Conservation (phyloP, 2,329 filamentous ascomycete genomes). For the Trematosphaeria pertusa region DNA sequence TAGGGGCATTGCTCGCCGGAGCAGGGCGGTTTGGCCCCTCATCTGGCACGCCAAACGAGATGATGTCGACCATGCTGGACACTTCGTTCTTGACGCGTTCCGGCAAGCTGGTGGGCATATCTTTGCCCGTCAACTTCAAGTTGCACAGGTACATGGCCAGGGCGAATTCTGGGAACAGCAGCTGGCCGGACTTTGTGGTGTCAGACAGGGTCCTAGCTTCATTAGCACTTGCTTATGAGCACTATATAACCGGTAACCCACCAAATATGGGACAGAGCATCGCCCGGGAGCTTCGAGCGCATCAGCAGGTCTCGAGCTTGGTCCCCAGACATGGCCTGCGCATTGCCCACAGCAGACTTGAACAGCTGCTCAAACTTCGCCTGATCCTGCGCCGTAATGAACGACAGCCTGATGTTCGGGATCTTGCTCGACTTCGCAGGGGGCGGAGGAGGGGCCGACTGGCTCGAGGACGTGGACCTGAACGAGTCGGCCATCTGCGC, state of each 20-base stretch:
- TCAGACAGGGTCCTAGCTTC: conserved; percentile 80
- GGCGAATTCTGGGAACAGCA: conserved; percentile 97
- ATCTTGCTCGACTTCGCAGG: conserved; percentile 76
- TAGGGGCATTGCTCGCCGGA: conserved; percentile 71
- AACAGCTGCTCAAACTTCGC: conserved; percentile 97
- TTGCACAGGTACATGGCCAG: conserved; percentile 99
- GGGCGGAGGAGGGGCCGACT: conserved; percentile 66
- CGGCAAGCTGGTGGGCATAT: conserved; percentile 75
- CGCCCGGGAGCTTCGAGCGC: conserved; percentile 85
- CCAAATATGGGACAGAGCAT: conserved; percentile 93
- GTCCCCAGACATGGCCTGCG: conserved; percentile 85
- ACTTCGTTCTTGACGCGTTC: conserved; percentile 95
- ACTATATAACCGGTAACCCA: conserved; percentile 52
- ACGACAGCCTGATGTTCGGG: conserved; percentile 91
- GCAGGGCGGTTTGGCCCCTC: conserved; percentile 62
- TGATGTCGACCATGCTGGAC: conserved; percentile 99
- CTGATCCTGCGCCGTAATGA: conserved; percentile 94
- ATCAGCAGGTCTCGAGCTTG: conserved; percentile 89
- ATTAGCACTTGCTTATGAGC: conserved; percentile 22
- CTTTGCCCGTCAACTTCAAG: conserved; percentile 85
- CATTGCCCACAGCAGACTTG: conserved; percentile 89
- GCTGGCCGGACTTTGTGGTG: conserved; percentile 93
- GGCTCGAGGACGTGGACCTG: conserved; percentile 43
- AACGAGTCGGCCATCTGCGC: conserved; percentile 71
- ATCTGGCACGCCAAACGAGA: conserved; percentile 90